Base-by-base conservation (phyloP, 2,329 filamentous ascomycete genomes). In the Penicillium glabrum region DNA sequence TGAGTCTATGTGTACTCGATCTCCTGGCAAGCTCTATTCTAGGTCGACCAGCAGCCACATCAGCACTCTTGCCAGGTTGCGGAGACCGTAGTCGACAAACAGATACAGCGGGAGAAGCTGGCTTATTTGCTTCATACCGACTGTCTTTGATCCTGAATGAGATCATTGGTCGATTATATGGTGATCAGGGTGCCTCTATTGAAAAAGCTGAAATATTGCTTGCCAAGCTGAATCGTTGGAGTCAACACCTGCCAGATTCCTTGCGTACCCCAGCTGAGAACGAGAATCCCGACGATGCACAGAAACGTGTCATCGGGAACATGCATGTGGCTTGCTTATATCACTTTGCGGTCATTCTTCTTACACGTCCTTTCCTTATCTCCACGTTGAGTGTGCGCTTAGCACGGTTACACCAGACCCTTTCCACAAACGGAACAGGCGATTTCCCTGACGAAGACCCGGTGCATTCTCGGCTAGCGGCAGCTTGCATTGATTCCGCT, bases 321-420 rank as follows among this genome's bases (percentile, higher is more conserved):
- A 73, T 84, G 1, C 82, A 85, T 53, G 77, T 86, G 6, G 80
- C 82, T 0, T 85, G 83, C 55, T 71, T 81, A 0, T 86, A 86
- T 61, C 85, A 86, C 60, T 83, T 85, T 53, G 81, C 82, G 0
- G 81, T 86, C 0, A 85, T 83, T 21, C 66, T 86, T 0, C 80
- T 82, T 3, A 85, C 83, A 0, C 74, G 83, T 1, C 83, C 83
- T 0, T 80, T 86, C 27, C 67, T 86, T 9, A 81, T 85, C 24
- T 80, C 69, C 6, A 74, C 77, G 3, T 67, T 85, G 1, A 79
- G 79, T 5, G 64, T 77, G 46, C 74, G 74, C 46, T 46, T 75
- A 44, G 50, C 71, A 49, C 49, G 65, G 54, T 31, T 66, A 0
- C 63, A 68, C n/a, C 66, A 50, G 37, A 63, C 46, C 1, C 67